A percentile compares a stretch with the other conserved stretches of the same genome.
Conservation (phyloP, 495 filamentous ascomycete genomes). For the Durotheca rogersii region DNA sequence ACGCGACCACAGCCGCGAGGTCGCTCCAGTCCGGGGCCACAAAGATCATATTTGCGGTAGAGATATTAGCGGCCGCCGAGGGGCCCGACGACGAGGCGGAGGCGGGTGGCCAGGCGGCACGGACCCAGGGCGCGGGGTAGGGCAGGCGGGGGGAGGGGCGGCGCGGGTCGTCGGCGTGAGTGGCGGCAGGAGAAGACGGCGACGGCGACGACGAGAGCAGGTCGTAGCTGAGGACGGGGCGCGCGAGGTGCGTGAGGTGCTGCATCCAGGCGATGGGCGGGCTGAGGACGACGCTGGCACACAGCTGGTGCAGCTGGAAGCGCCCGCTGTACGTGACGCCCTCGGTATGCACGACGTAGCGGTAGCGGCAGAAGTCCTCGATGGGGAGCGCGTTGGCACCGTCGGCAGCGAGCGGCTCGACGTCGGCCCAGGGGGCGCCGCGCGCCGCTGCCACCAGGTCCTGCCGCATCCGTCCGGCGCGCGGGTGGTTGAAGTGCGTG, state of each 20-base stretch:
- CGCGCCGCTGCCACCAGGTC: constrained; percentile 42
- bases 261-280: constrained; percentile 53
- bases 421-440: constrained; percentile 51
- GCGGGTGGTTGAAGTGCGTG: constrained; percentile 50
- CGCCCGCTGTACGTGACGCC: constrained; percentile 60
- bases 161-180: constrained; percentile 9
- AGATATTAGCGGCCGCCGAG: too few species aligned
- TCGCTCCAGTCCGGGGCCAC: constrained; percentile 55
- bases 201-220: constrained; percentile 19
- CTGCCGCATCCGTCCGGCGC: constrained; percentile 44
- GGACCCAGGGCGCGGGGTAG: constrained; percentile 32
- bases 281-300: constrained; percentile 48
- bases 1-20: constrained; percentile 45
- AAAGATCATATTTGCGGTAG: constrained; percentile 52
- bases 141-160: neutral
- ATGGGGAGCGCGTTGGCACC: constrained; percentile 46
- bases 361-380: constrained; percentile 54
- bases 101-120: constrained; percentile 39
- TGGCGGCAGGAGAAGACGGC: neutral
- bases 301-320: constrained; percentile 56
- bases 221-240: constrained; percentile 42
- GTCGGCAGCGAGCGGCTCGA: constrained; percentile 43
- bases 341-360: constrained; percentile 61
- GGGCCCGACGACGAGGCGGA: too few species aligned
- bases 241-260: constrained; percentile 51